phyloP scores from a whole-genome alignment of 192 early-diverging fungal species.

The Entophlyctis luteolus region DNA sequence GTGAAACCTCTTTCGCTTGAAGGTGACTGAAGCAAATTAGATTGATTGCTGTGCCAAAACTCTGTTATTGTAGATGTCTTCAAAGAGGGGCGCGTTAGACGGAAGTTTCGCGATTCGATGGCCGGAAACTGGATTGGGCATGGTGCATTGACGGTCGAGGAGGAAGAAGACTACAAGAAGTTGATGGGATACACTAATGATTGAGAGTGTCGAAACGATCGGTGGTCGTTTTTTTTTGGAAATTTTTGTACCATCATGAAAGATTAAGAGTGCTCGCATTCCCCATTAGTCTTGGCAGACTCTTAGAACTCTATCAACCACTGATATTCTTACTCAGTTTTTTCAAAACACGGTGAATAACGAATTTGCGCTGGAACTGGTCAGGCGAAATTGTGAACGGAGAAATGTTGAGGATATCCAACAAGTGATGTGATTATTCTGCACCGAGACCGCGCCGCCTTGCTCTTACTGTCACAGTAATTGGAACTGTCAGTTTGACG shows the following conservation, averaged over 20 bases:
- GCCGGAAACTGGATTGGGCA: conserved; percentile 29
- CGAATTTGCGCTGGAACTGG: too few species aligned
- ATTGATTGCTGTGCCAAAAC: not conserved
- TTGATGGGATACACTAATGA: conserved; percentile 25
- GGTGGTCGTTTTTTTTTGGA: not conserved
- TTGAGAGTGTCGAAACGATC: not conserved
- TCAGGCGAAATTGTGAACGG: too few species aligned
- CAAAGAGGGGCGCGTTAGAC: not conserved
- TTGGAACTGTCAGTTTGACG: conserved; percentile 1
- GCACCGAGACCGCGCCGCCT: conserved; percentile 13
- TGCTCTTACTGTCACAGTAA: conserved; percentile 10
- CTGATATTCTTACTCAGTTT: not conserved
- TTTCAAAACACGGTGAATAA: not conserved
- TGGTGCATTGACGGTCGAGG: conserved; percentile 23
- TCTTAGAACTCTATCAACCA: too few species aligned
- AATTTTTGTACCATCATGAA: not conserved
- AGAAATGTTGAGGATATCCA: too few species aligned
- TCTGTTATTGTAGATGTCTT: conserved; percentile 21
- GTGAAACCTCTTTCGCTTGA: conserved; percentile 26
- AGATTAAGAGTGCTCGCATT: not conserved
- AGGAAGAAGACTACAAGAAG: conserved; percentile 29
- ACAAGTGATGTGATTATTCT: too few species aligned
- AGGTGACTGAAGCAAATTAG: conserved; percentile 9
- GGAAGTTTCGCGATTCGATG: conserved; percentile 26
- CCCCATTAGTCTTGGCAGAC: too few species aligned